These are phyloP conservation scores for Pezicula neosporulosa DNA, from an alignment of 2,329 filamentous ascomycete species.

Conservation along the genomic window DNA sequence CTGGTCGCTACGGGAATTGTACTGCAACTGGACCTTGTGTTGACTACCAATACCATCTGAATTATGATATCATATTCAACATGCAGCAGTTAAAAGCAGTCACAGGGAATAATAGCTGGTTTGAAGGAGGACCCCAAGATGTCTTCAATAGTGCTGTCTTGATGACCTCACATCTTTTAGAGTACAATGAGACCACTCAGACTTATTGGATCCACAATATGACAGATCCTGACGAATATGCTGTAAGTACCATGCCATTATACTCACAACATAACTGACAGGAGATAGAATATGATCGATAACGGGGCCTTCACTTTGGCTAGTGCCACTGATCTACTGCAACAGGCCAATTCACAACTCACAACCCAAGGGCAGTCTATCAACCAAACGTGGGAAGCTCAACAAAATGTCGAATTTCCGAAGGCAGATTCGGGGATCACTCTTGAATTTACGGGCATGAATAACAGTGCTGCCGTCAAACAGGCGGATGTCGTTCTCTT, in stretches of 20 bases:
- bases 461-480: slow-evolving; percentile 62
- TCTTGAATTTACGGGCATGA: slow-evolving; percentile 63
- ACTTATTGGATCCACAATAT: slow-evolving; percentile 54
- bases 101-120: slow-evolving; percentile 30
- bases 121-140: slow-evolving; percentile 47
- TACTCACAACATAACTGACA: slow-evolving; percentile 1
- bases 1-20: slow-evolving; percentile 64
- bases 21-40: slow-evolving; percentile 61
- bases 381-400: slow-evolving; percentile 57
- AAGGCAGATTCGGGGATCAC: slow-evolving; percentile 55
- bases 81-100: slow-evolving; percentile 28
- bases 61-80: slow-evolving; percentile 62
- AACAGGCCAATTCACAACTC: slow-evolving; percentile 37
- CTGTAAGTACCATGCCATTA: slow-evolving; percentile 32
- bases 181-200: slow-evolving; percentile 53
- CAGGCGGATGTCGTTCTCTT: slow-evolving; percentile 68
- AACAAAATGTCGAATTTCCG: slow-evolving; percentile 53
- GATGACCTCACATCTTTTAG: slow-evolving; percentile 56
- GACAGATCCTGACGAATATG: slow-evolving; percentile 57
- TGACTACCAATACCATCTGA: slow-evolving; percentile 71
- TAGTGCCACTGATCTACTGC: slow-evolving; percentile 36
- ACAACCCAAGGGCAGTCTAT: slow-evolving; percentile 16
- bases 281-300: slow-evolving; percentile 34
- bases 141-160: slow-evolving; percentile 62
- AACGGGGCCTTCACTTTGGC: slow-evolving; percentile 64